A percentile compares a stretch with the other conserved stretches of the same genome.
These are phyloP conservation scores for Trametes pubescens DNA, from an alignment of 1,284 basidiomycete species.

Conservation along the genomic window DNA sequence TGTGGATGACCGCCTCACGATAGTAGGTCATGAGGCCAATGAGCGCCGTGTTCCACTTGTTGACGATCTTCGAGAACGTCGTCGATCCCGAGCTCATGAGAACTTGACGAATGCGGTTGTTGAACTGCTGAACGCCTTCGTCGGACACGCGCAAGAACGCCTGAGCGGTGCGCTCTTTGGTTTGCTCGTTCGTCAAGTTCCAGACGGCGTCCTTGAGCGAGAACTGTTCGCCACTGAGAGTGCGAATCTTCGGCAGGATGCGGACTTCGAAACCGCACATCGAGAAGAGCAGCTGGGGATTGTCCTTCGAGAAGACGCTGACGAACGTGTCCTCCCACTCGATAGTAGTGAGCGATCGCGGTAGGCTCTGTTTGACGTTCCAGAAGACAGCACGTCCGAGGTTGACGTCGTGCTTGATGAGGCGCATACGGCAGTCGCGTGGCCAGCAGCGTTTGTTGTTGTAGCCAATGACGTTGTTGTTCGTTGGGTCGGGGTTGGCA, in stretches of 20 bases:
- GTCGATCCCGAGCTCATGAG: conserved; percentile 99
- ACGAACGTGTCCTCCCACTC: conserved; percentile 99
- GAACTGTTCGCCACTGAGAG: conserved; percentile 95
- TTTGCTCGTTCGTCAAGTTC: conserved; percentile 96
- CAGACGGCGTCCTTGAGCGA: conserved; percentile 97
- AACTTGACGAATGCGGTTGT: conserved; percentile 96
- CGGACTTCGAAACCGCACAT: conserved; percentile 99
- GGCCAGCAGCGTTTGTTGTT: conserved; percentile 99
- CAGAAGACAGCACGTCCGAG: conserved; percentile 98
- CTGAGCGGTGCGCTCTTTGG: conserved; percentile 97
- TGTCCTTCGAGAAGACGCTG: conserved; percentile 97
- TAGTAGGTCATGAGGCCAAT: conserved; percentile 99
- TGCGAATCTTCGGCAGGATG: conserved; percentile 95
- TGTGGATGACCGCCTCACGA: conserved; percentile 98
- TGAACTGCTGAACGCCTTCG: conserved; percentile 95
- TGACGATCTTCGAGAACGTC: conserved; percentile 99
- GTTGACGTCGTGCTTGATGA: conserved; percentile 99
- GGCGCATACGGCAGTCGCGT: conserved; percentile 97
- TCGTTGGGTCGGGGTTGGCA: conserved; percentile 97
- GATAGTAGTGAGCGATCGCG: conserved; percentile 96
- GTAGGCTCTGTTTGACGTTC: conserved; percentile 98
- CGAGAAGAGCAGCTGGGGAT: conserved; percentile 97
- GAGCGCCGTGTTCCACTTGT: conserved; percentile 98
- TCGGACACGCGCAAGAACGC: conserved; percentile 98
- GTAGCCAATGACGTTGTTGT: conserved; percentile 99